Conservation (phyloP, 2,329 filamentous ascomycete genomes). For the Elsinoe ampelina region DNA sequence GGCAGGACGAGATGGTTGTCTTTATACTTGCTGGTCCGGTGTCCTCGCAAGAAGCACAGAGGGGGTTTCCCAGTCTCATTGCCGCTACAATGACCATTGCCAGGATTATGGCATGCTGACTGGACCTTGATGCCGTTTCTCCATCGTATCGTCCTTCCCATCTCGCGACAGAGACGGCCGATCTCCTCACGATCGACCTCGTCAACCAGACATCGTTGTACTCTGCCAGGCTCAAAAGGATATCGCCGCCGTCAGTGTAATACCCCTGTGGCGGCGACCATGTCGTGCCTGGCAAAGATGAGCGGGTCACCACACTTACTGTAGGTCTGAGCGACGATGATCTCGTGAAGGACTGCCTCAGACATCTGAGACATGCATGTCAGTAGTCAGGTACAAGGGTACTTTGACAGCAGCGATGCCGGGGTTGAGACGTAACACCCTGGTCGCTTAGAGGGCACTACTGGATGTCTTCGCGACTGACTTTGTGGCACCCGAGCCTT, state of each 20-base stretch:
- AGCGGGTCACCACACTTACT: neutral
- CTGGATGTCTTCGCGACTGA: neutral
- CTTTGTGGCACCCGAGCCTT: neutral
- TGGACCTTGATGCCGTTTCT: neutral
- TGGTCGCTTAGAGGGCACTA: conserved; percentile 1
- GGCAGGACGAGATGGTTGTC: neutral
- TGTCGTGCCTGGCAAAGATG: conserved; percentile 2
- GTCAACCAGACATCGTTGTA: neutral
- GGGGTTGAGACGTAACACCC: neutral
- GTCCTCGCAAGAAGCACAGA: neutral
- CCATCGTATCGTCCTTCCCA: neutral
- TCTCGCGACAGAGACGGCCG: neutral
- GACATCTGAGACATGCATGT: neutral
- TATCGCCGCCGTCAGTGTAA: neutral
- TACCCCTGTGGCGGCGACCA: neutral
- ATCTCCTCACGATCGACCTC: neutral
- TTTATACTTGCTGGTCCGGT: conserved; percentile 3
- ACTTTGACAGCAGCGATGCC: conserved; percentile 10
- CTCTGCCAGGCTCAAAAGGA: neutral
- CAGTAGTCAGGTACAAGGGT: conserved; percentile 4
- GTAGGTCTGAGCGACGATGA: neutral
- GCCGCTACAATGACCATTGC: neutral
- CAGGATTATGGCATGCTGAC: neutral
- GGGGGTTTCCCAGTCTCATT: neutral
- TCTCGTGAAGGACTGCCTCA: conserved; percentile 5